Percentiles rank a stretch among this genome's conserved stretches.
Evolutionary conservation across 192 early-diverging fungal species (phyloP).

Genomic region (Coemansia sp.): DNA sequence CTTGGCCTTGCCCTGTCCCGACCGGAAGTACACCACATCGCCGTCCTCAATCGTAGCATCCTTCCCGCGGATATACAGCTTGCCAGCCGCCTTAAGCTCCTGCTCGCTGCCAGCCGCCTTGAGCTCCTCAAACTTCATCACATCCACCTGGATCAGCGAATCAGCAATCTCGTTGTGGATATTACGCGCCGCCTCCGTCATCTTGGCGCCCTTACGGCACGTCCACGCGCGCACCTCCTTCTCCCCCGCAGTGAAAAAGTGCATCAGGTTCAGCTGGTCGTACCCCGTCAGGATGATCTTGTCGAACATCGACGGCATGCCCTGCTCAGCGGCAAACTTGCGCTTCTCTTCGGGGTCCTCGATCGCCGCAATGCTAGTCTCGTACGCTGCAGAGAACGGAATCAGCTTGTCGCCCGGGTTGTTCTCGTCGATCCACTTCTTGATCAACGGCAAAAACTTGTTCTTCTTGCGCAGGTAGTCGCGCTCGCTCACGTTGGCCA

Average conservation of each 20-base stretch:
- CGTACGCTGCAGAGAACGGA: constrained; percentile 85
- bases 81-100: constrained; percentile 88
- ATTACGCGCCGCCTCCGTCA: constrained; percentile 88
- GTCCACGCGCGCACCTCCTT: constrained; percentile 95
- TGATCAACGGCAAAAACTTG: constrained; percentile 86
- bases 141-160: constrained; percentile 93
- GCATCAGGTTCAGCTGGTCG: constrained; percentile 76
- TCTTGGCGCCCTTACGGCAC: constrained; percentile 75
- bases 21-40: constrained; percentile 81
- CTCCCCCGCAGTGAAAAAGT: constrained; percentile 93
- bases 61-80: constrained; percentile 88
- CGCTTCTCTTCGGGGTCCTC: constrained; percentile 57
- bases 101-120: constrained; percentile 78
- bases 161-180: constrained; percentile 87
- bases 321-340: constrained; percentile 62
- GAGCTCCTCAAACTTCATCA: constrained; percentile 86
- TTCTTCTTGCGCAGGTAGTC: constrained; percentile 95
- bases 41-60: constrained; percentile 92
- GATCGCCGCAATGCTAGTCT: constrained; percentile 60
- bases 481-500: constrained; percentile 85
- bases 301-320: constrained; percentile 72
- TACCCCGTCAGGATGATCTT: constrained; percentile 95
- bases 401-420: constrained; percentile 88
- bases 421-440: constrained; percentile 89
- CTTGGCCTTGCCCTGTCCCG: constrained; percentile 43